Evolutionary conservation across 2,329 filamentous ascomycete species (phyloP).

Genomic region (Aureobasidium leucospermi): DNA sequence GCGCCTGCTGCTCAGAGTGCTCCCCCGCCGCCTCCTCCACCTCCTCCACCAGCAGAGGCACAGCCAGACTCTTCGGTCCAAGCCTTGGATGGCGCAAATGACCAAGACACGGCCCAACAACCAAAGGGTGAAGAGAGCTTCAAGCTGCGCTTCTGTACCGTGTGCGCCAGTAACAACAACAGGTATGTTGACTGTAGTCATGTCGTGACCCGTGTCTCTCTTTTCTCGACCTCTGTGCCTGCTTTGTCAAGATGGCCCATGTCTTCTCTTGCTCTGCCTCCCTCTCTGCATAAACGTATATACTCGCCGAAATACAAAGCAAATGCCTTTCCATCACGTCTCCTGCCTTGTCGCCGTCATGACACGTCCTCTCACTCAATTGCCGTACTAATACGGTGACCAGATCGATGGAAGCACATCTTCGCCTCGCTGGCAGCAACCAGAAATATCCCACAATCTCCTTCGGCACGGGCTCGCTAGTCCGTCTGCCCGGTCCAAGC

Average conservation of each 20-base stretch:
- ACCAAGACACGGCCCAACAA: slow-evolving; percentile 17
- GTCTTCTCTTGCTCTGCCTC: neutral
- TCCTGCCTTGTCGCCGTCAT: neutral
- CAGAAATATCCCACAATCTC: slow-evolving; percentile 86
- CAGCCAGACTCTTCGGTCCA: slow-evolving; percentile 22
- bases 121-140: slow-evolving; percentile 49
- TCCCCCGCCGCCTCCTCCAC: slow-evolving; percentile 40
- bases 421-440: slow-evolving; percentile 70
- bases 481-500: slow-evolving; percentile 83
- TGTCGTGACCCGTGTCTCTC: neutral
- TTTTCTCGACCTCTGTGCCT: neutral
- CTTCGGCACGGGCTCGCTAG: slow-evolving; percentile 91
- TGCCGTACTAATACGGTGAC: slow-evolving; percentile 41
- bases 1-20: slow-evolving; percentile 31
- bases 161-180: slow-evolving; percentile 98
- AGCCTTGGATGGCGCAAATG: slow-evolving; percentile 32
- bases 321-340: neutral
- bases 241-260: neutral
- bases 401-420: slow-evolving; percentile 98
- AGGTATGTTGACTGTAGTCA: slow-evolving; percentile 49
- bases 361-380: neutral
- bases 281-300: slow-evolving; percentile 7
- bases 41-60: slow-evolving; percentile 39
- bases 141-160: slow-evolving; percentile 94
- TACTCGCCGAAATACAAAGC: slow-evolving; percentile 12